Conservation (phyloP, 768 basidiomycete species). For the Pleurotus ostreatus region DNA sequence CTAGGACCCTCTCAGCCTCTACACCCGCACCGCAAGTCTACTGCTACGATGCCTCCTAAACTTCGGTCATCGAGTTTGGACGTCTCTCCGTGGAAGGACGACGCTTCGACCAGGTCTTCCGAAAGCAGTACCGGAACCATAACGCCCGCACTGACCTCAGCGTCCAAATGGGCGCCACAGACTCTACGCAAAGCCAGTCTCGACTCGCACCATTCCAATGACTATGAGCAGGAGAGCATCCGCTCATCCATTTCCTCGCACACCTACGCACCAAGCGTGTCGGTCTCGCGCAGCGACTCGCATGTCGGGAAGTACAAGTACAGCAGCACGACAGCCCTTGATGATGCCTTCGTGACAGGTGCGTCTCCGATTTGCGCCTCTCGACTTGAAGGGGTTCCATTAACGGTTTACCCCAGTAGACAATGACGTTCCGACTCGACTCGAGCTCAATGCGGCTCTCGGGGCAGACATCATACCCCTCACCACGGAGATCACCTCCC, state of each 20-base stretch:
- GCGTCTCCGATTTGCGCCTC: not conserved
- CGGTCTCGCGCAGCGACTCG: not conserved
- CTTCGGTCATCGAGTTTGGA: not conserved
- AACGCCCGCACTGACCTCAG: not conserved
- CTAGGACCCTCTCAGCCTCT: too few relatives aligned
- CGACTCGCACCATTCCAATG: not conserved
- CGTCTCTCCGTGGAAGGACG: not conserved
- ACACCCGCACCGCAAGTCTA: not conserved
- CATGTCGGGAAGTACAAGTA: not conserved
- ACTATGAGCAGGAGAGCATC: not conserved
- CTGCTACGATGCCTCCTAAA: not conserved
- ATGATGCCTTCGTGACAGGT: not conserved
- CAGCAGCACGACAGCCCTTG: conserved; percentile 3
- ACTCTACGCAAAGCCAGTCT: not conserved
- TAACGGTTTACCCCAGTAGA: not conserved
- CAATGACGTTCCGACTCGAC: conserved; percentile 11
- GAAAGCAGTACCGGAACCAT: not conserved
- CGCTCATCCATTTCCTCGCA: not conserved
- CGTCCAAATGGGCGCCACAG: not conserved
- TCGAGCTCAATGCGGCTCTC: conserved; percentile 17
- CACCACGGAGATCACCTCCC: conserved; percentile 16
- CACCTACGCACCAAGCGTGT: conserved; percentile 1
- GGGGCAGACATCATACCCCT: conserved; percentile 17
- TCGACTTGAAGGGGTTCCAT: not conserved
- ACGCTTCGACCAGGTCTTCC: not conserved